Evolutionary conservation across 148 eudicot species (phyloP), one percentile per base, ranked within the genome.

Genomic region (Cornus kousa): DNA sequence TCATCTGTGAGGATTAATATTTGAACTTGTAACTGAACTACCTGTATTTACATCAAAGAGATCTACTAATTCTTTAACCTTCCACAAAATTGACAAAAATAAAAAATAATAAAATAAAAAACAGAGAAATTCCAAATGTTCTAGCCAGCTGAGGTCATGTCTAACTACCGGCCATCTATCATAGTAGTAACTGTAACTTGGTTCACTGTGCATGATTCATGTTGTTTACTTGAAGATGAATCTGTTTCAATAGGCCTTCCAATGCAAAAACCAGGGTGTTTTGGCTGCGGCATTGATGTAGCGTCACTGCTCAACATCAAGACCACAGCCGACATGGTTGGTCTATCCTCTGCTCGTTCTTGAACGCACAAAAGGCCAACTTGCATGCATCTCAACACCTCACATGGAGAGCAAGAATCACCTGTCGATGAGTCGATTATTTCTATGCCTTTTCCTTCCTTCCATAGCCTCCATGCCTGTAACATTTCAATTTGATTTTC

Each of bases 381-480:
- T 74, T 93, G 97, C 65, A 95, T 79, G 88, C 97, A 93, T 71
- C 97, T 82, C 64, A 89, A 32, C 24, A 90, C 92, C 75, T 95
- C 93, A 8, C 70, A 59, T 48, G 39, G 9, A 0, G 87, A 83
- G 80, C 48, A 87, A 32, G 33, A 31, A 7, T 84, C 89, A 6
- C 91, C 87, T 0, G 79, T 70, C 0, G 88, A 71, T 9, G 82
- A 48, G 74, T 93, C 96, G 48, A 90, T 65, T 22, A 95, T 70
- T 22, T 90, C 92, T 22, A 86, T 43, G 0, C 85, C 93, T 46
- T 85, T 91, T 2, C 91, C 94, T 80, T 95, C 93, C 74, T 69
- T 91, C 91, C 95, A 95, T 75, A 86, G 81, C 84, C 80, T 90
- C 98, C 98, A 95, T 68, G 92, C 89, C 98, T 95, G 81, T 33